A percentile compares a stretch with the other conserved stretches of the same genome.
Conservation (phyloP, 2,329 filamentous ascomycete species). For the Intubia oerlemansii region DNA sequence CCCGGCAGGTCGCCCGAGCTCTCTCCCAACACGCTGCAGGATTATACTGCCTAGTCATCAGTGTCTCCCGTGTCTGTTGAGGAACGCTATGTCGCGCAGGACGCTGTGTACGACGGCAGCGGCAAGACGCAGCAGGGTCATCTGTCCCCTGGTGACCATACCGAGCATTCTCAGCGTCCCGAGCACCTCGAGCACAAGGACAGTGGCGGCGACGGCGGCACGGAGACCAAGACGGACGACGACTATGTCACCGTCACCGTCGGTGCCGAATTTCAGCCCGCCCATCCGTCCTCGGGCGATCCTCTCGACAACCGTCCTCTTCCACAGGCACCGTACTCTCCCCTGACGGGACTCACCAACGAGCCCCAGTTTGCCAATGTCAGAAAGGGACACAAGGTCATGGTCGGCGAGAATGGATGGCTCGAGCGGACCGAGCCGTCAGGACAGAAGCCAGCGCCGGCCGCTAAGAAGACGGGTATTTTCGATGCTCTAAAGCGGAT, state of each 20-base stretch:
- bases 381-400: conserved; percentile 23
- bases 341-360: conserved; percentile 20
- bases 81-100: neutral
- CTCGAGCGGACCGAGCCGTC: conserved; percentile 22
- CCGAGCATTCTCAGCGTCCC: too few species aligned
- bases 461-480: conserved; percentile 17
- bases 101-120: too few species aligned
- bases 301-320: too few species aligned
- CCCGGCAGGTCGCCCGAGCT: conserved; percentile 1
- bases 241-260: neutral
- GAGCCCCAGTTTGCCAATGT: conserved; percentile 12
- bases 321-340: too few species aligned
- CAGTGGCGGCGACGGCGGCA: too few species aligned
- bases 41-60: conserved; percentile 6
- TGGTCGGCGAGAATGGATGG: conserved; percentile 36
- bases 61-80: conserved; percentile 4
- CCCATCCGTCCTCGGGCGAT: too few species aligned
- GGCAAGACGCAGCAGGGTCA: too few species aligned
- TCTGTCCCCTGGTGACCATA: too few species aligned
- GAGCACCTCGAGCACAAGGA: too few species aligned
- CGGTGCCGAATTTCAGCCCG: too few species aligned
- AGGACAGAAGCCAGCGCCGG: conserved; percentile 7
- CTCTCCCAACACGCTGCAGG: conserved; percentile 3
- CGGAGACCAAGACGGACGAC: neutral
- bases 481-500: conserved; percentile 27